Percentiles rank a stretch among this genome's conserved stretches.
Evolutionary conservation across 208 protist genomes (phyloP).

Genomic region (Trypanosomatidae sp.): DNA sequence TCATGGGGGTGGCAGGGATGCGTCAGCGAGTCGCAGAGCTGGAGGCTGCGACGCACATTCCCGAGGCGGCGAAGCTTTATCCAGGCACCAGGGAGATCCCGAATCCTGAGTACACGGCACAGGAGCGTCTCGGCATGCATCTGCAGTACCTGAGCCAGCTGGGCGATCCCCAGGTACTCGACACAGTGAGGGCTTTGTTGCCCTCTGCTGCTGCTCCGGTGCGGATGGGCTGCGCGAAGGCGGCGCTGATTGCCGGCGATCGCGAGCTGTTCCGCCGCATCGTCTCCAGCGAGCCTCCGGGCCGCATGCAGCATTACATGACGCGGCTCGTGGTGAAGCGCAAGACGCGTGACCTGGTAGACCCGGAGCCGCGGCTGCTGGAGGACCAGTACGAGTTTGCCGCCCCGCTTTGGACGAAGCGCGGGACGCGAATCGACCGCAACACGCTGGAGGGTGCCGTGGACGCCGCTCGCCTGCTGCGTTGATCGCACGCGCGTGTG

Average conservation of each 20-base stretch:
- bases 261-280: constrained; percentile 81
- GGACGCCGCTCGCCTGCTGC: constrained; percentile 43
- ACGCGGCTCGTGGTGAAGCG: constrained; percentile 85
- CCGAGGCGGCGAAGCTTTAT: constrained; percentile 61
- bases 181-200: constrained; percentile 61
- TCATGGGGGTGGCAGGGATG: constrained; percentile 80
- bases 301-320: constrained; percentile 90
- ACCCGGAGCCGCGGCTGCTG: constrained; percentile 77
- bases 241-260: constrained; percentile 84
- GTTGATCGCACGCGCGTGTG: no score
- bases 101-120: constrained; percentile 84
- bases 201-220: constrained; percentile 64
- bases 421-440: constrained; percentile 81
- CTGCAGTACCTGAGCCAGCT: constrained; percentile 87
- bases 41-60: constrained; percentile 39
- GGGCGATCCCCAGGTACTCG: constrained; percentile 66
- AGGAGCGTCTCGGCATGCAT: constrained; percentile 90
- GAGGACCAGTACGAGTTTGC: constrained; percentile 92
- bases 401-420: constrained; percentile 87
- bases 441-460: constrained; percentile 88
- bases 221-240: constrained; percentile 92
- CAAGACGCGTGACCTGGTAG: constrained; percentile 84
- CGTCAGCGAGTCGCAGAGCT: constrained; percentile 76
- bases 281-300: constrained; percentile 82
- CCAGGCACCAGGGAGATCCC: constrained; percentile 87